Base-by-base conservation (phyloP, 2,329 filamentous ascomycete species). In the Calonectria ilicicola region DNA sequence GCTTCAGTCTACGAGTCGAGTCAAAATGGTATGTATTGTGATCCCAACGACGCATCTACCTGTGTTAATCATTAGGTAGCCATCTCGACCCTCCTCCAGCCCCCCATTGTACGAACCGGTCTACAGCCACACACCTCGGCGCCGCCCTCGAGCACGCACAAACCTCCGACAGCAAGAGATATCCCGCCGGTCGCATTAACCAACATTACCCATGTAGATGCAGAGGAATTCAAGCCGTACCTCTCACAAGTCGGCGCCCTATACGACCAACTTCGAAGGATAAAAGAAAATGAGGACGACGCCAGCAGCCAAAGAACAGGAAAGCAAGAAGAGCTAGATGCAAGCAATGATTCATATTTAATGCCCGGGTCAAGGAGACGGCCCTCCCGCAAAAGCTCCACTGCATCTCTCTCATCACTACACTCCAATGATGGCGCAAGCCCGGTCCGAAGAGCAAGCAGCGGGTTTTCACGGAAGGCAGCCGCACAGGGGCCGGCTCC, bases 101-200 rank as follows among this genome's bases (percentile, higher is more conserved):
- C 95, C 32, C 95, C 96, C 4, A 98, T 98, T 77, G 92, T 97
- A 70, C 92, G 96, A 75, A 98, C 96, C 2, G 96, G 96, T 69
- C 89, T 98, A 63, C 88, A 95, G 67, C 94, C 96, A 26, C 93
- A 97, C 83, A 93, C 93, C 1, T 88, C 92, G 2, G 91, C 93
- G 3, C 91, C 94, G 2, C 83, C 86, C 10, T 91, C 91, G n/a
- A 93, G 91, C 78, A 88, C 92, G 17, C 94, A 97, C 80, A 96
- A 93, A 78, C 93, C 94, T 17, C 96, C 96, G 0, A 97, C 95
- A 1, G 89, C 94, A 21, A 91, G 91, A 83, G 96, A 99, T 81
- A 99, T 99, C 44, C 96, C 96, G 1, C 96, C 96, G 0, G 97
- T 99, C 0, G 93, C 95, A 1, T 87, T 99, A 72, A 96, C 95